Base-by-base conservation (phyloP, 768 basidiomycete genomes). In the Rhizopogon vulgaris region DNA sequence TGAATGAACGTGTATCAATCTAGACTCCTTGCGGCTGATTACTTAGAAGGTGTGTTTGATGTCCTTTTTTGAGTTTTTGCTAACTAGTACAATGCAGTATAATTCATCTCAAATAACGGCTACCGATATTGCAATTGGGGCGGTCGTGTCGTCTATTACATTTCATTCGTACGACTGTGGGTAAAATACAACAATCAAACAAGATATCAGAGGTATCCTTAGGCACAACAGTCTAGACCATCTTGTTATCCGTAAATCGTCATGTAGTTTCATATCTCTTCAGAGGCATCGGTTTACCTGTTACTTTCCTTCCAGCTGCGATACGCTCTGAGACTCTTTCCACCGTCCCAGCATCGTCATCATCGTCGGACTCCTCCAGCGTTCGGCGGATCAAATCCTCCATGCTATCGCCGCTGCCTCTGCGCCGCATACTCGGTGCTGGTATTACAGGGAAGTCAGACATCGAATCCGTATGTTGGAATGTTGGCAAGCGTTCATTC, bases 401-500 rank as follows among this genome's bases (percentile, higher is more conserved):
- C 83, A 84, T 84, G 27, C 78, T 73, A 37, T 71, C 71, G 32
- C 65, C 66, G 22, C 76, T 73, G 8, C 61, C 61, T 15, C 69
- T 69, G 15, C 69, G 68, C 36, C 79, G 79, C 72, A 87, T 88
- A 55, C 79, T 82, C 10, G 84, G 84, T 14, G 77, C 79, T 1
- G 84, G 74, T 61, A 83, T 82, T 50, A 77, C 73, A 5, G 75
- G 73, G 32, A 71, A 67, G 12, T 71, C 61, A 39, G 52, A 56
- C 56, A 57, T 45, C 39, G 45, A 55, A 46, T 62, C 53, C 27
- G 50, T 40, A 47, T 72, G 63, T 58, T 77, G 67, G 69, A 80
- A 80, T 51, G 73, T 69, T 2, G 88, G 89, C 17, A 91, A 67
- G 51, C 85, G 84, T 63, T 90, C 88, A 69, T 91, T 91, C 43